Percentiles rank a stretch among this genome's conserved stretches.
Evolutionary conservation across 1,139 yeast genomes (phyloP).

Genomic region (Debaryomyces singareniensis): DNA sequence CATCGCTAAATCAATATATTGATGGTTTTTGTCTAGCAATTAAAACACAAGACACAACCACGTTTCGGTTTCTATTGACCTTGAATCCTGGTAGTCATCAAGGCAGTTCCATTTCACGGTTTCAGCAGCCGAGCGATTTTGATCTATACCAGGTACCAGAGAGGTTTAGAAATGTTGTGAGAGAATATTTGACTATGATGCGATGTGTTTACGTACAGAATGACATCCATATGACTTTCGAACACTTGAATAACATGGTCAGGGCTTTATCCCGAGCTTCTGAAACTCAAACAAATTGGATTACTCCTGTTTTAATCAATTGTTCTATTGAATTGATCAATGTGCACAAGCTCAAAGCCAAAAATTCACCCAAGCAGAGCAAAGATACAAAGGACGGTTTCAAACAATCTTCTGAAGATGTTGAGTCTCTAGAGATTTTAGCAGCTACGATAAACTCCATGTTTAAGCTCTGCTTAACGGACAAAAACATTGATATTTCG

Average conservation of each 20-base stretch:
- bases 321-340: conserved; percentile 52
- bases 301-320: conserved; percentile 51
- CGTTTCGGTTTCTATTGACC: conserved; percentile 21
- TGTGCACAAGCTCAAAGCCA: conserved; percentile 33
- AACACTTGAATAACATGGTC: conserved; percentile 35
- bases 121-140: conserved; percentile 33
- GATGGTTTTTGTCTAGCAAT: conserved; percentile 15
- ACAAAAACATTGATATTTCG: conserved; percentile 50
- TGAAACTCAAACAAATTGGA: conserved; percentile 61
- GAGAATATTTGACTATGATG: conserved; percentile 30
- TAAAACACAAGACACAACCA: conserved; percentile 12
- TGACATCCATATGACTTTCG: conserved; percentile 34
- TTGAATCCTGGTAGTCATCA: conserved; percentile 27
- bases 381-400: conserved; percentile 2
- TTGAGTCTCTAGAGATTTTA: conserved; percentile 40
- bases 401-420: conserved; percentile 7
- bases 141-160: conserved; percentile 33
- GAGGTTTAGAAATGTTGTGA: conserved; percentile 29
- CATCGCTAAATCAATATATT: conserved; percentile 12
- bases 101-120: conserved; percentile 23
- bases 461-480: conserved; percentile 74
- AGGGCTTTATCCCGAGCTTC: conserved; percentile 53
- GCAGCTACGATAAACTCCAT: conserved; percentile 69
- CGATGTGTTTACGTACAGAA: conserved; percentile 30
- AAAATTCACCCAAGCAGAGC: conserved; percentile 24